Conservation (phyloP, 371 early-diverging fungal genomes). For the Mortierella sp. region DNA sequence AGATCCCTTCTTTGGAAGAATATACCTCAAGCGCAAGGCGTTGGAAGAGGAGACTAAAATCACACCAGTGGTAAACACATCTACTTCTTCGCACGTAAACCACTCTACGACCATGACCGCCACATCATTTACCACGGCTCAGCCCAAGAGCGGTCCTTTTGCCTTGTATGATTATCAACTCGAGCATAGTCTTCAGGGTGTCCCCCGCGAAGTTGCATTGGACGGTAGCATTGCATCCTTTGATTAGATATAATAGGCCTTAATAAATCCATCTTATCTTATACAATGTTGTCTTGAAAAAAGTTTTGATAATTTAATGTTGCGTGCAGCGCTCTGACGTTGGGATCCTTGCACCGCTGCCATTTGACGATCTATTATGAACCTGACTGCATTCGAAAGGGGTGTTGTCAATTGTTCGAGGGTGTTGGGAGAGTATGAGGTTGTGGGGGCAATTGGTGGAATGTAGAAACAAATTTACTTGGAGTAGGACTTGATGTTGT, state of each 20-base stretch:
- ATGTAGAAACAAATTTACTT: conserved; percentile 12
- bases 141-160: conserved; percentile 48
- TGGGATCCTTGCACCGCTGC: neutral
- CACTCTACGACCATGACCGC: conserved; percentile 35
- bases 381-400: conserved; percentile 1
- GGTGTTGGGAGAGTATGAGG: neutral
- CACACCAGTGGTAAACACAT: neutral
- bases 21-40: conserved; percentile 42
- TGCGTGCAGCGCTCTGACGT: conserved; percentile 2
- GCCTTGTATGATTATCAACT: conserved; percentile 30
- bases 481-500: conserved; percentile 54
- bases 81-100: neutral
- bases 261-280: too few relatives aligned
- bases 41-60: neutral
- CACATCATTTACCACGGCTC: conserved; percentile 24
- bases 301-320: conserved; percentile 12
- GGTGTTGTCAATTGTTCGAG: conserved; percentile 8
- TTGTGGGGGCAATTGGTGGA: neutral
- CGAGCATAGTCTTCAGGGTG: conserved; percentile 14
- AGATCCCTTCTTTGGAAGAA: conserved; percentile 51
- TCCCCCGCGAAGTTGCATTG: conserved; percentile 31
- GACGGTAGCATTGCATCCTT: conserved; percentile 49
- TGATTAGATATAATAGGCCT: conserved; percentile 3
- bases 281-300: neutral
- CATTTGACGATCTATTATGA: conserved; percentile 14